Percentiles rank a stretch among this genome's conserved stretches.
Conservation (phyloP, 352 stramenopile genomes). For the Halophytophthora batemanensis region DNA sequence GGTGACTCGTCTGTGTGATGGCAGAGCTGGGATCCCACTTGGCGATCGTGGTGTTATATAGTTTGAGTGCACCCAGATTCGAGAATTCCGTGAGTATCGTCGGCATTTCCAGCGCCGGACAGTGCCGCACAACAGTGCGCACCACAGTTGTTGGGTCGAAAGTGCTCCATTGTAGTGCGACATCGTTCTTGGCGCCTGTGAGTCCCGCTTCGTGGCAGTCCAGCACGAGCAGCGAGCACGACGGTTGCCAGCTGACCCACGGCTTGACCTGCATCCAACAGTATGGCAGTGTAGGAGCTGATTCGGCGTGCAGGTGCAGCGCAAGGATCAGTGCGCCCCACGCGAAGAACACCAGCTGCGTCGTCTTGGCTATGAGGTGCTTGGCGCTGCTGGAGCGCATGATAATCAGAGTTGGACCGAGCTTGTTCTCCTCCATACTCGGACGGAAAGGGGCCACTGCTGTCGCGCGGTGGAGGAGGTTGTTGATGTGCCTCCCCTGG, state of each 20-base stretch:
- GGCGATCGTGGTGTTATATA: conserved; percentile 25
- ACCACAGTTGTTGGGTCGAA: conserved; percentile 14
- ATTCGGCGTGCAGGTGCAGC: conserved; percentile 17
- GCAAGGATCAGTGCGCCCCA: conserved; percentile 20
- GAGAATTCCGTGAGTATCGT: conserved; percentile 4
- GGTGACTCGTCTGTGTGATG: conserved; percentile 22
- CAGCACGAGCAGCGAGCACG: conserved; percentile 17
- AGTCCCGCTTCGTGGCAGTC: conserved; percentile 12
- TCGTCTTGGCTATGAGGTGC: conserved; percentile 1
- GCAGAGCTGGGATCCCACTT: conserved; percentile 17
- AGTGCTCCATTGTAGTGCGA: conserved; percentile 4
- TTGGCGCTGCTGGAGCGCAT: neutral
- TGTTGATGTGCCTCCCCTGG: neutral
- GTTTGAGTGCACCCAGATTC: conserved; percentile 15
- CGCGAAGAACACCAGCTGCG: conserved; percentile 12
- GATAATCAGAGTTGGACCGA: neutral
- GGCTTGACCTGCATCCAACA: conserved; percentile 22
- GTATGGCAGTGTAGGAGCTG: conserved; percentile 7
- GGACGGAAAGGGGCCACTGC: conserved; percentile 6
- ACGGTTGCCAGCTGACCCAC: conserved; percentile 8
- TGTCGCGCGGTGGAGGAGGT: conserved; percentile 1
- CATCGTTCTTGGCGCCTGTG: conserved; percentile 4
- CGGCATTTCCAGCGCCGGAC: conserved; percentile 11
- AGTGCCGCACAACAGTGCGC: conserved; percentile 11
- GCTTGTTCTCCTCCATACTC: neutral